A percentile compares a stretch with the other conserved stretches of the same genome.
Conservation (phyloP, 768 basidiomycete species). For the Pilatotrama ljubarskyi region DNA sequence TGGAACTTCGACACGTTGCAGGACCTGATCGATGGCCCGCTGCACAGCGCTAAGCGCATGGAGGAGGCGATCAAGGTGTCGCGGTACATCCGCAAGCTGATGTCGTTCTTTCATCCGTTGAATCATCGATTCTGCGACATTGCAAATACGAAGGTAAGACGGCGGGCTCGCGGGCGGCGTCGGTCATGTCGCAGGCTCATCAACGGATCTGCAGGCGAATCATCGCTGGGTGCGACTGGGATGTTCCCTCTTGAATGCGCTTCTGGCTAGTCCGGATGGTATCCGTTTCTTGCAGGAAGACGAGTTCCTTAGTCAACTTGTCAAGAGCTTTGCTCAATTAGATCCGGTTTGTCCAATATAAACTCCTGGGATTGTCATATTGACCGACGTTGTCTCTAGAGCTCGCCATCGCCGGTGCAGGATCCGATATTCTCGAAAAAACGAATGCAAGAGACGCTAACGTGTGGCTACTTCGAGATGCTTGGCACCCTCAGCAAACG, state of each 20-base stretch:
- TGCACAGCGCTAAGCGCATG: slow-evolving; percentile 87
- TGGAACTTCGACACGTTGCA: slow-evolving; percentile 92
- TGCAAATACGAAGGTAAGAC: slow-evolving; percentile 58
- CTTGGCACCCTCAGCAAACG: slow-evolving; percentile 88
- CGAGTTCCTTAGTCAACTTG: slow-evolving; percentile 79
- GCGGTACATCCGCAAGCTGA: slow-evolving; percentile 85
- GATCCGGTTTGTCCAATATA: slow-evolving; percentile 67
- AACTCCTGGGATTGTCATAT: neutral
- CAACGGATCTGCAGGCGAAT: slow-evolving; percentile 52
- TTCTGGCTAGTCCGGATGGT: slow-evolving; percentile 83
- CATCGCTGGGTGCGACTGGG: slow-evolving; percentile 86
- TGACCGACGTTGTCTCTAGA: slow-evolving; percentile 41
- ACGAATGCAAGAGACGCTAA: slow-evolving; percentile 78
- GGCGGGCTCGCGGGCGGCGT: neutral
- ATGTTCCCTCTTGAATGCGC: slow-evolving; percentile 76
- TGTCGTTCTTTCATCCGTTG: slow-evolving; percentile 92
- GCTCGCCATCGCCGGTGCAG: slow-evolving; percentile 67
- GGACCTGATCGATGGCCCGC: slow-evolving; percentile 88
- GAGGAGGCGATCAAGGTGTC: slow-evolving; percentile 94
- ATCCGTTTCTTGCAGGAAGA: slow-evolving; percentile 85
- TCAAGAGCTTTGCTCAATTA: slow-evolving; percentile 85
- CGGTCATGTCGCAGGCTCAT: neutral
- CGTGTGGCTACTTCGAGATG: slow-evolving; percentile 94
- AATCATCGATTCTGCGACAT: slow-evolving; percentile 86
- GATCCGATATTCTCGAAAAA: slow-evolving; percentile 86